Base-by-base conservation (phyloP, 176 grass and related monocot species). In the Triticum dicoccoides region DNA sequence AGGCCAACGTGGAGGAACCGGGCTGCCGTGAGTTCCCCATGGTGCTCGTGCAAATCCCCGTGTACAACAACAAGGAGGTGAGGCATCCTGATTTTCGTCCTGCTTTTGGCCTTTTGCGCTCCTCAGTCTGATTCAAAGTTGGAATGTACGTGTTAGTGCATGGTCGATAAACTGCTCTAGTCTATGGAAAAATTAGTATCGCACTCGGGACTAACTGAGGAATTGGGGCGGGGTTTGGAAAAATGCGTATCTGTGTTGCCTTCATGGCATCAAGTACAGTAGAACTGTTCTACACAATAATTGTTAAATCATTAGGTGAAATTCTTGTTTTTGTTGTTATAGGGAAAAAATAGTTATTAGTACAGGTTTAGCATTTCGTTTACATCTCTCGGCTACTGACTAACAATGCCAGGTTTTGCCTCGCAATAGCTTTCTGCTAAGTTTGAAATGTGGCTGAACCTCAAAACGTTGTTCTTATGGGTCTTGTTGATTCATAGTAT, bases 1-100 rank as follows among this genome's bases (percentile, higher is more conserved):
- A 20, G 18, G 52, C 45, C 41, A 80, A 89, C 69, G 78, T 83
- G 44, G 86, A 89, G 20, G 78, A 74, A 0, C 24, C 37, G 69
- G 77, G 41, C 6, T 38, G 38, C 78, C 20, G 32, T 17, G 30
- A n/a, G 12, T 95, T 83, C 42, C 91, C 96, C 3, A 83, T 88
- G 93, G 96, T 98, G 87, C 93, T 98, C 30, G 93, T 98, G 87
- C 96, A 98, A 87, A 98, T 98, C 90, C 92, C 92, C 70, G 90
- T 94, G 92, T 94, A 77, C 90, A 94, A 94, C 75, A 90, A 94
- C 76, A 88, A 81, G 87, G 90, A 94, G 92, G 90, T 94, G 85
- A 90, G 85, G 8, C 14, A 27, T 24, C 49, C 35, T 1, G 9
- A 44, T 49, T 49, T 12, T 44, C 10, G 32, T 37, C 30, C 59